These are phyloP conservation scores for Chalaropsis ovoidea DNA, from an alignment of 2,329 filamentous ascomycete species.

Conservation along the genomic window DNA sequence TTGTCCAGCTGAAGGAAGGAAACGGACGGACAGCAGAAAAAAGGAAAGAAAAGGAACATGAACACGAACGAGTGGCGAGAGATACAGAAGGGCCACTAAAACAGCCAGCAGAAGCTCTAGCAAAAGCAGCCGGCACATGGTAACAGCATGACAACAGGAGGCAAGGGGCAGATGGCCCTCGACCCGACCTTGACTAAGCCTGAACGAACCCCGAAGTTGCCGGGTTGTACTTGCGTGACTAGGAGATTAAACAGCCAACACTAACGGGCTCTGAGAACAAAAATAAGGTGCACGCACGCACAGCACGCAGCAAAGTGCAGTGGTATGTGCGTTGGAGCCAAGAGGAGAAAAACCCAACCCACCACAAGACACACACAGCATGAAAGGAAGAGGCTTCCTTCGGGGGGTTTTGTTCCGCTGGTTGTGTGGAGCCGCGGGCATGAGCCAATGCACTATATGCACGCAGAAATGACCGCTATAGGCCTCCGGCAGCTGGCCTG, in stretches of 20 bases:
- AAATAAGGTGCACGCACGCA: background rate
- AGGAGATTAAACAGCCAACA: conserved; percentile 4
- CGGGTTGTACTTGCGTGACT: background rate
- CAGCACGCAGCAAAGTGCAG: background rate
- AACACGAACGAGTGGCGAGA: conserved; percentile 5
- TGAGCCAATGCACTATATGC: background rate
- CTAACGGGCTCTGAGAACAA: background rate
- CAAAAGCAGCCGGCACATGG: too few relatives aligned
- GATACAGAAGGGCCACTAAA: background rate
- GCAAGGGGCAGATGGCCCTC: background rate
- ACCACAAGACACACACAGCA: background rate
- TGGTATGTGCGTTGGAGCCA: background rate
- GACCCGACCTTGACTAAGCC: background rate
- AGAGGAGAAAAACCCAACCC: too few relatives aligned
- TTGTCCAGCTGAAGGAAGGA: background rate
- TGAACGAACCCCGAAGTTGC: conserved; percentile 4
- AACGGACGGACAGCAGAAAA: background rate
- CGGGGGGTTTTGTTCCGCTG: background rate
- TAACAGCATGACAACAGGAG: background rate
- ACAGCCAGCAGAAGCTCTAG: background rate
- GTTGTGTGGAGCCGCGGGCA: background rate
- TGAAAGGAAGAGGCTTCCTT: background rate
- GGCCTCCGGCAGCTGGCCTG: too few relatives aligned
- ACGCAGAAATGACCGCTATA: background rate
- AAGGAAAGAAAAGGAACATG: background rate